Conservation (phyloP, 1,139 yeast species). For the Hemisphaericaspora xylofermentans region DNA sequence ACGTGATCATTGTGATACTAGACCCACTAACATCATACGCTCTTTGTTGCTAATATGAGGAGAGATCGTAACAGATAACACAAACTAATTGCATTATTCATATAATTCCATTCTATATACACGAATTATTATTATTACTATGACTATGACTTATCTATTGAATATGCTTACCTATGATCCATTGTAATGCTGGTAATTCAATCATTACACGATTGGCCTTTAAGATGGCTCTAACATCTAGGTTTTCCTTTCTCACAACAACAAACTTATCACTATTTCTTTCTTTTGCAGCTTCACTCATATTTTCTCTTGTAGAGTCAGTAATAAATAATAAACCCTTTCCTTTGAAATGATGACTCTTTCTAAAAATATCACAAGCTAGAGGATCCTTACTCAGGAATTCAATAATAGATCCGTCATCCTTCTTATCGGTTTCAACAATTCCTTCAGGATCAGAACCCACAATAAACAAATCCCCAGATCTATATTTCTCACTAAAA, state of each 20-base stretch:
- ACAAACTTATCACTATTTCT: conserved; percentile 47
- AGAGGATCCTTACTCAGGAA: conserved; percentile 46
- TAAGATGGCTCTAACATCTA: conserved; percentile 80
- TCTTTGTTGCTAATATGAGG: background rate
- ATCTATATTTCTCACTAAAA: conserved; percentile 72
- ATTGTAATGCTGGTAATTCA: conserved; percentile 73
- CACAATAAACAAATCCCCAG: conserved; percentile 68
- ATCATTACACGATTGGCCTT: conserved; percentile 77
- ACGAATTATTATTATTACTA: conserved; percentile 3
- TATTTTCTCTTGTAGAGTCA: conserved; percentile 50
- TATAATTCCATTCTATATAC: conserved; percentile 11
- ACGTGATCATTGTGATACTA: too few relatives aligned
- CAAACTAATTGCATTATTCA: background rate
- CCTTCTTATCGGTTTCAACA: conserved; percentile 15
- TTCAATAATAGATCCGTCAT: conserved; percentile 33
- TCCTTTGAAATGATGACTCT: conserved; percentile 51
- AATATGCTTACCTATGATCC: conserved; percentile 41
- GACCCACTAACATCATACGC: background rate
- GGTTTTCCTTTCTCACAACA: conserved; percentile 74
- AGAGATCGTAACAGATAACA: background rate
- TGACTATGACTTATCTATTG: conserved; percentile 1
- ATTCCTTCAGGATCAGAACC: conserved; percentile 42
- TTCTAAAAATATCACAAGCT: conserved; percentile 60
- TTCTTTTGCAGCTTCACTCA: conserved; percentile 19
- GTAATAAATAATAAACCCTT: conserved; percentile 69